These are phyloP conservation scores for Alternaria consortialis DNA, from an alignment of 2,329 filamentous ascomycete species.

Conservation along the genomic window DNA sequence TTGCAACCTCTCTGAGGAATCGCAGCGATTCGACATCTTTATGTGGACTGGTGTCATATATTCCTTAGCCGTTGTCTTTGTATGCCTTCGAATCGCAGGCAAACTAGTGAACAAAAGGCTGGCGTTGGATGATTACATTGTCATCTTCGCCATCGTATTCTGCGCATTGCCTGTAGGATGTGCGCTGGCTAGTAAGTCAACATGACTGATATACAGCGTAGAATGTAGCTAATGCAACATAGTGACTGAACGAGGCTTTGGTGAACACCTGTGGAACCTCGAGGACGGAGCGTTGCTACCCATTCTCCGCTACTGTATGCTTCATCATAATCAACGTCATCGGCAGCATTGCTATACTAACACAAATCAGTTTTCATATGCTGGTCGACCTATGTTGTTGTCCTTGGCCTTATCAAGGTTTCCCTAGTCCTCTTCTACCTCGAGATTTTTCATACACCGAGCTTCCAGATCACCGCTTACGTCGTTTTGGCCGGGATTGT, in stretches of 20 bases:
- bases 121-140: conserved; percentile 30
- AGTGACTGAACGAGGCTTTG: conserved; percentile 38
- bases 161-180: conserved; percentile 30
- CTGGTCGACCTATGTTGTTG: conserved; percentile 29
- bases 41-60: conserved; percentile 25
- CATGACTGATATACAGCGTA: background rate
- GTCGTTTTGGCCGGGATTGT: conserved; percentile 27
- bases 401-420: conserved; percentile 38
- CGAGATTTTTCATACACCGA: conserved; percentile 36
- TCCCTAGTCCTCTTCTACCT: conserved; percentile 41
- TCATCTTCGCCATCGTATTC: conserved; percentile 27
- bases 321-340: background rate
- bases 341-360: background rate
- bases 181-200: conserved; percentile 28
- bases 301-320: conserved; percentile 24
- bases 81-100: conserved; percentile 22
- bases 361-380: conserved; percentile 27
- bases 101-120: conserved; percentile 27
- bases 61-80: conserved; percentile 22
- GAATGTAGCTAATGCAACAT: conserved; percentile 3
- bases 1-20: conserved; percentile 31
- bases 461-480: conserved; percentile 27
- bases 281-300: conserved; percentile 17
- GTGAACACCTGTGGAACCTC: conserved; percentile 33
- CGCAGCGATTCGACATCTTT: conserved; percentile 6